Conservation (phyloP, 1,139 yeast species). For the Diutina sp. region DNA sequence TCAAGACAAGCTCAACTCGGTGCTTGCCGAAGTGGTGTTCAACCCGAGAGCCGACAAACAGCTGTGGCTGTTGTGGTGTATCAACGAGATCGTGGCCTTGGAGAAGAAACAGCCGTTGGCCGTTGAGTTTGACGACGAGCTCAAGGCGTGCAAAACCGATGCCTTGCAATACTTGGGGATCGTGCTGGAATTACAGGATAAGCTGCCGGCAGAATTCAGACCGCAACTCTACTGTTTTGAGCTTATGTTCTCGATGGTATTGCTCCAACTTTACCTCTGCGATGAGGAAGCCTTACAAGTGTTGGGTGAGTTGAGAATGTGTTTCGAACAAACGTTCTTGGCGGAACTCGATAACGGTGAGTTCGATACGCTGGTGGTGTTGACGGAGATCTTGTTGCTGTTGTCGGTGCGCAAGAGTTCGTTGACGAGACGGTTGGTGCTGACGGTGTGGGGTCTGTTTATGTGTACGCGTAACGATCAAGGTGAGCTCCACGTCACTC, state of each 20-base stretch:
- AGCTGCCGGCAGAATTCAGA: conserved; percentile 6
- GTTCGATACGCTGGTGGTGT: conserved; percentile 33
- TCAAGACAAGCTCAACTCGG: conserved; percentile 51
- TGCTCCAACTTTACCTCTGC: conserved; percentile 69
- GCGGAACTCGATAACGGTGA: conserved; percentile 11
- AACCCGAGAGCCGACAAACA: conserved; percentile 27
- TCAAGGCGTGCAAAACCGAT: conserved; percentile 33
- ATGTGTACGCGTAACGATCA: conserved; percentile 20
- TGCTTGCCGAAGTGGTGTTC: conserved; percentile 46
- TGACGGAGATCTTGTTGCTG: conserved; percentile 71
- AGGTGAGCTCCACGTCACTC: conserved; percentile 16
- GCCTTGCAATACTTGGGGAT: conserved; percentile 37
- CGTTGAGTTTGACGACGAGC: conserved; percentile 41
- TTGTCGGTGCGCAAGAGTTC: conserved; percentile 63
- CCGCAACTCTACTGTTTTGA: conserved; percentile 40
- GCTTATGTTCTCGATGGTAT: conserved; percentile 62
- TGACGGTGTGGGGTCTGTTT: conserved; percentile 61
- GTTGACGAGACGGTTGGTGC: conserved; percentile 58
- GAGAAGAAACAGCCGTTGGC: conserved; percentile 17
- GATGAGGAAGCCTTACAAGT: conserved; percentile 70
- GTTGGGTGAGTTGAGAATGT: conserved; percentile 54
- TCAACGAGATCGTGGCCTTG: conserved; percentile 15
- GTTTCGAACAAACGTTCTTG: conserved; percentile 28
- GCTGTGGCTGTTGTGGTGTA: conserved; percentile 48
- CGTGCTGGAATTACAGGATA: conserved; percentile 19